phyloP scores from a whole-genome alignment of 495 filamentous ascomycete species.

The Penicillium tannophilum region DNA sequence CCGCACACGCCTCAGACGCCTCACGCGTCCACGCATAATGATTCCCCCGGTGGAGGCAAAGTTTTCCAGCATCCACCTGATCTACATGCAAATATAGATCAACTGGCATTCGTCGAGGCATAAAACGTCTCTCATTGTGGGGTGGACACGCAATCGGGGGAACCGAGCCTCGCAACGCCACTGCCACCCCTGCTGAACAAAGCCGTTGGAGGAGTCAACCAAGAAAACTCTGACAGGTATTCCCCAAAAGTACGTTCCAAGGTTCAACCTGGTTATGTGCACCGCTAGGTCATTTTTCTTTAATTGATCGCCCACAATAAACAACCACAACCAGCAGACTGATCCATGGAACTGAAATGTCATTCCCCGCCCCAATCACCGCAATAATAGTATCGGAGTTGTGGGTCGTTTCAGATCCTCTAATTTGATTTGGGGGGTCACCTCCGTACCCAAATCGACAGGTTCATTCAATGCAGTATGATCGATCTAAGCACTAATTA shows the following conservation, averaged over 20 bases:
- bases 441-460: neutral
- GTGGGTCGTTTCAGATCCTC: conserved; percentile 15
- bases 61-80: neutral
- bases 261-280: neutral
- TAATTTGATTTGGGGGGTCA: conserved; percentile 3
- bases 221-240: conserved; percentile 10
- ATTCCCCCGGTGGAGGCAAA: neutral
- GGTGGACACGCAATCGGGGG: conserved; percentile 20
- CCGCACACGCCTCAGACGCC: neutral
- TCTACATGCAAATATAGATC: conserved; percentile 6
- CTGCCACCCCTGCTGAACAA: neutral
- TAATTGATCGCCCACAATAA: conserved; percentile 17
- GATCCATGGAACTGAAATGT: conserved; percentile 21
- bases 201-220: conserved; percentile 14
- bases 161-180: conserved; percentile 1
- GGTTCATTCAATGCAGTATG: neutral
- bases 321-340: conserved; percentile 20
- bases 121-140: conserved; percentile 15
- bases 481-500: neutral
- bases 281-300: neutral
- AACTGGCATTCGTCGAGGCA: conserved; percentile 11
- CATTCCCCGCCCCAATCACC: conserved; percentile 11
- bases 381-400: neutral
- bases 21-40: neutral
- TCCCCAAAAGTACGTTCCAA: neutral